Percentiles rank a stretch among this genome's conserved stretches.
Conservation (phyloP, 2,329 filamentous ascomycete species). For the Claviceps humidiphila region DNA sequence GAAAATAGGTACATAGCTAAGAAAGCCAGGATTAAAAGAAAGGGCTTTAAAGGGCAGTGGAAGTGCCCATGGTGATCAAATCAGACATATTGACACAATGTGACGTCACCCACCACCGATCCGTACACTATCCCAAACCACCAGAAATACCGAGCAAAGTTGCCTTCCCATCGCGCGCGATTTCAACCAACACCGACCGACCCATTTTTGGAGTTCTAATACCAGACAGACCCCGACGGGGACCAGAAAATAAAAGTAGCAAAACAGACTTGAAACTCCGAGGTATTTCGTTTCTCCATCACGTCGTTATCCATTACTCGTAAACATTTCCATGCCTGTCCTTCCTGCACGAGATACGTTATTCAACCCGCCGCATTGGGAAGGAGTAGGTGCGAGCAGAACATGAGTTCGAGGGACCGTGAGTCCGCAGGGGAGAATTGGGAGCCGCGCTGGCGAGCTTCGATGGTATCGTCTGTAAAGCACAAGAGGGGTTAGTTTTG, state of each 20-base stretch:
- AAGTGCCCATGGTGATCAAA: too few relatives aligned
- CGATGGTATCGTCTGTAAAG: slow-evolving; percentile 19
- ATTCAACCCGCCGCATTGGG: slow-evolving; percentile 15
- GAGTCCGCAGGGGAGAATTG: slow-evolving; percentile 37
- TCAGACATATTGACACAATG: too few relatives aligned
- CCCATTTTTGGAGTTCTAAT: background rate
- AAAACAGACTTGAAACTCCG: background rate
- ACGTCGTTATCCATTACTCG: slow-evolving; percentile 18
- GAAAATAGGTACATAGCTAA: too few relatives aligned
- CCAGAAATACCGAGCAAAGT: too few relatives aligned
- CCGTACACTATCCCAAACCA: too few relatives aligned
- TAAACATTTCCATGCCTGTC: background rate
- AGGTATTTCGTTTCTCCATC: slow-evolving; percentile 13
- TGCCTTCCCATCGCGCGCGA: too few relatives aligned
- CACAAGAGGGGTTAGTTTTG: too few relatives aligned
- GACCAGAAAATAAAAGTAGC: background rate
- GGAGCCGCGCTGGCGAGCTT: slow-evolving; percentile 34
- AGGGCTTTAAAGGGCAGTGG: too few relatives aligned
- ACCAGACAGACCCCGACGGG: too few relatives aligned
- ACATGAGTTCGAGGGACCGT: slow-evolving; percentile 36
- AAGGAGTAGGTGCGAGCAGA: slow-evolving; percentile 34
- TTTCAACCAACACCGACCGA: background rate
- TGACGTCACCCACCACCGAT: too few relatives aligned
- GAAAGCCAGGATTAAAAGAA: too few relatives aligned
- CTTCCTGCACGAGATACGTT: background rate